Conservation (phyloP, 441 rosid genomes). For the Gossypium gossypioides region DNA sequence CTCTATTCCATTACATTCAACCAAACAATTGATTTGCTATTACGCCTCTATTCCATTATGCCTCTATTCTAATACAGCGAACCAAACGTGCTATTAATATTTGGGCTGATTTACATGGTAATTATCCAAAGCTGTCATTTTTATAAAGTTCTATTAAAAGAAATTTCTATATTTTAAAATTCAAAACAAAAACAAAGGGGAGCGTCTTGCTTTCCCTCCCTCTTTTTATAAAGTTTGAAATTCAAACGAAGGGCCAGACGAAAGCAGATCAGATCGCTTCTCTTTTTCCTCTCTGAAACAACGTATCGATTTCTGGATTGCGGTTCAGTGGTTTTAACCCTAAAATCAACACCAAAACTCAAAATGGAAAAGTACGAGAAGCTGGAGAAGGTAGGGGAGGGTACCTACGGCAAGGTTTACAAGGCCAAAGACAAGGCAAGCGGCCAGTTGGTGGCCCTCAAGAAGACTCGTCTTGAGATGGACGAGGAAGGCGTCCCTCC, state of each 20-base stretch:
- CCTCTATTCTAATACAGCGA: too few species aligned
- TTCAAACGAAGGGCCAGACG: not conserved
- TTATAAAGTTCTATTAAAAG: too few species aligned
- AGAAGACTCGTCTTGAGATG: conserved; percentile 85
- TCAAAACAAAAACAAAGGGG: not conserved
- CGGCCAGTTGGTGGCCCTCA: conserved; percentile 75
- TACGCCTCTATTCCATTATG: too few species aligned
- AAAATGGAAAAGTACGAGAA: conserved; percentile 92
- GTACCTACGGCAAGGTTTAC: conserved; percentile 91
- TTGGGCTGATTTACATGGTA: too few species aligned
- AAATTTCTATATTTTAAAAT: not conserved
- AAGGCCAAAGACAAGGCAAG: conserved; percentile 73
- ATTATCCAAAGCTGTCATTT: too few species aligned
- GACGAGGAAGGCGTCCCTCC: conserved; percentile 97
- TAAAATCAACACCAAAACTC: not conserved
- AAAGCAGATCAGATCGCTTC: not conserved
- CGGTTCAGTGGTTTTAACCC: not conserved
- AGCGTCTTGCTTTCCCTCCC: not conserved
- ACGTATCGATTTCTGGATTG: not conserved
- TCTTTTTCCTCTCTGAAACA: not conserved
- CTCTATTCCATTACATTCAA: too few species aligned
- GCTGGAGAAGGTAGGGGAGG: conserved; percentile 88
- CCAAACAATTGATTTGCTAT: too few species aligned
- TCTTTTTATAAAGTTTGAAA: not conserved
- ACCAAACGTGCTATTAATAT: too few species aligned